Percentiles rank a stretch among this genome's conserved stretches.
Evolutionary conservation across 805 yeast species (phyloP).

Genomic region (Aciculoconidium aculeatum): DNA sequence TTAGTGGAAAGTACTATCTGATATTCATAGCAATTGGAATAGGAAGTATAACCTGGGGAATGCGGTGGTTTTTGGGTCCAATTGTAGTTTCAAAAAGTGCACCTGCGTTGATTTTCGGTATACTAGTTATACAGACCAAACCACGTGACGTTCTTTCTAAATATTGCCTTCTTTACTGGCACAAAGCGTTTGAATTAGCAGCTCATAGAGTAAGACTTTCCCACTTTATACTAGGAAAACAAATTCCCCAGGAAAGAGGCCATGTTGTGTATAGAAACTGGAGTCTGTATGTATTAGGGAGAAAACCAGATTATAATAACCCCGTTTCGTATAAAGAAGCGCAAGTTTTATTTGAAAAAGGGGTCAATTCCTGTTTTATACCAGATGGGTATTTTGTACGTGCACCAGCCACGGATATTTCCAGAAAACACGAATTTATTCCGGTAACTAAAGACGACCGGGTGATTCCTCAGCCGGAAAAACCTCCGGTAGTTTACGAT

Average conservation of each 20-base stretch:
- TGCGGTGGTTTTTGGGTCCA: slow-evolving; percentile 21
- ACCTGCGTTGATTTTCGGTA: slow-evolving; percentile 17
- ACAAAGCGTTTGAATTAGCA: slow-evolving; percentile 46
- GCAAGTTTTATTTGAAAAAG: slow-evolving; percentile 35
- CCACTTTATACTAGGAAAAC: slow-evolving; percentile 68
- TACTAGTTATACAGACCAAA: slow-evolving; percentile 4
- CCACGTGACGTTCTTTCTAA: slow-evolving; percentile 9
- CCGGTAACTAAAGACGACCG: slow-evolving; percentile 78
- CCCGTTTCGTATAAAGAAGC: slow-evolving; percentile 53
- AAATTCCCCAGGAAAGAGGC: slow-evolving; percentile 67
- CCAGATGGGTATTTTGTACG: slow-evolving; percentile 80
- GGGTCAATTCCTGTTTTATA: slow-evolving; percentile 52
- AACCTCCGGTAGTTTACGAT: slow-evolving; percentile 37
- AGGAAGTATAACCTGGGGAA: slow-evolving; percentile 55
- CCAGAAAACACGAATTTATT: slow-evolving; percentile 63
- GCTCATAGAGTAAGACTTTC: slow-evolving; percentile 63
- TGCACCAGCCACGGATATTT: slow-evolving; percentile 82
- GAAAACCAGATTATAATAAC: slow-evolving; percentile 47
- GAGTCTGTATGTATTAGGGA: slow-evolving; percentile 37
- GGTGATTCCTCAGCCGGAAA: slow-evolving; percentile 19
- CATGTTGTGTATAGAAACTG: slow-evolving; percentile 49
- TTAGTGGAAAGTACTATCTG: slow-evolving; percentile 72
- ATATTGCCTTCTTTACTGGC: slow-evolving; percentile 55
- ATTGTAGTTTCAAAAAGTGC: slow-evolving; percentile 17
- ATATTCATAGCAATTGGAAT: slow-evolving; percentile 69